These are phyloP conservation scores for Tolypocladium tropicale DNA, from an alignment of 2,329 filamentous ascomycete genomes.

Conservation along the genomic window DNA sequence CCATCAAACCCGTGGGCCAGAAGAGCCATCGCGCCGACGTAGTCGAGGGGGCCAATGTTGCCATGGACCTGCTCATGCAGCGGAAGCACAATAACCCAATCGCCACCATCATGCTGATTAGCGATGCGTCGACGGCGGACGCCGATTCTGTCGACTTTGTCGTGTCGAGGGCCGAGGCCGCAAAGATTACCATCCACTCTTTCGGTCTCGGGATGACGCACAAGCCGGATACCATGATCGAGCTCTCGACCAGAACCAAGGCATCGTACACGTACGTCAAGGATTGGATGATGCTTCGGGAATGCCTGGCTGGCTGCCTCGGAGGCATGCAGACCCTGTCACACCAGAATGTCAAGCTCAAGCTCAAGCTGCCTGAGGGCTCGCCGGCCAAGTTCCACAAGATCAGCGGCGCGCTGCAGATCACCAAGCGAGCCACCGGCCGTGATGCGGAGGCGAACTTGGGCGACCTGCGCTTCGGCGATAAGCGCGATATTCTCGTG, in stretches of 20 bases:
- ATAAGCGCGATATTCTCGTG: constrained; percentile 88
- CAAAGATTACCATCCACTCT: constrained; percentile 93
- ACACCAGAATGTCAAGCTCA: constrained; percentile 97
- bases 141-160: constrained; percentile 96
- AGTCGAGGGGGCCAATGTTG: constrained; percentile 93
- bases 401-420: constrained; percentile 91
- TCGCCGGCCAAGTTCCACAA: constrained; percentile 98
- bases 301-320: constrained; percentile 88
- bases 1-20: constrained; percentile 87
- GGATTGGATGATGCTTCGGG: constrained; percentile 99
- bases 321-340: constrained; percentile 87
- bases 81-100: constrained; percentile 92
- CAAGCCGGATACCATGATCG: constrained; percentile 98
- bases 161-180: constrained; percentile 88
- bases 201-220: constrained; percentile 95
- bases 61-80: constrained; percentile 98
- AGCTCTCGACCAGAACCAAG: constrained; percentile 89
- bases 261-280: constrained; percentile 97
- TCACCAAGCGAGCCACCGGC: constrained; percentile 90
- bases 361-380: constrained; percentile 85
- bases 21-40: constrained; percentile 96
- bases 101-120: constrained; percentile 91
- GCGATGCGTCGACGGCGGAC: constrained; percentile 91
- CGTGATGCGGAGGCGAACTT: constrained; percentile 87
- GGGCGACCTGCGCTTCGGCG: constrained; percentile 87